Percentiles rank a stretch among this genome's conserved stretches.
Conservation (phyloP, 106 monocot genomes). For the Allium sativum region DNA sequence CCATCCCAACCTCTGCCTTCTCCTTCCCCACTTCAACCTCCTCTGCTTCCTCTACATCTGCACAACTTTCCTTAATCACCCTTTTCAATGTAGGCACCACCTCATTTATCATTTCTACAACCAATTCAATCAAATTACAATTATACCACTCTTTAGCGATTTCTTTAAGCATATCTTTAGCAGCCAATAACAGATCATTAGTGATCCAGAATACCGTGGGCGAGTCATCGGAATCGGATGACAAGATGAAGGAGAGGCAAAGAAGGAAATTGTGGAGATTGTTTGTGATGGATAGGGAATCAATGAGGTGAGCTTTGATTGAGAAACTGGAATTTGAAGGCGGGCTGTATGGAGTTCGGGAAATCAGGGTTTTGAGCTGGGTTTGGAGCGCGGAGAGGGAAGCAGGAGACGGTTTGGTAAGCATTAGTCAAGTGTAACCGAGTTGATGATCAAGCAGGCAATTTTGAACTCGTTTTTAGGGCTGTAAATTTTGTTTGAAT, state of each 20-base stretch:
- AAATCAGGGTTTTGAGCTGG: background rate
- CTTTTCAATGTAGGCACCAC: slow-evolving; percentile 36
- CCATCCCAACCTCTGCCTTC: slow-evolving; percentile 35
- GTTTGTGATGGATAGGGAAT: slow-evolving; percentile 30
- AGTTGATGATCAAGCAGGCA: too few species aligned
- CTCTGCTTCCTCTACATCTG: slow-evolving; percentile 32
- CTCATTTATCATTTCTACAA: slow-evolving; percentile 33
- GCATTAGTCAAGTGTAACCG: background rate
- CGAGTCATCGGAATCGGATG: slow-evolving; percentile 42
- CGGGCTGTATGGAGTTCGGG: slow-evolving; percentile 36
- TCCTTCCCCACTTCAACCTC: slow-evolving; percentile 17
- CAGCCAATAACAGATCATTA: slow-evolving; percentile 15
- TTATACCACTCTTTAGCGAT: slow-evolving; percentile 4
- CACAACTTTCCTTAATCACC: slow-evolving; percentile 42
- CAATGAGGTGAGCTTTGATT: slow-evolving; percentile 45
- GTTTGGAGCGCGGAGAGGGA: slow-evolving; percentile 1
- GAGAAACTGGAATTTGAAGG: slow-evolving; percentile 40
- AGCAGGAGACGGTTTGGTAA: background rate
- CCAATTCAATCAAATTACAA: background rate
- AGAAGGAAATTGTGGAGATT: slow-evolving; percentile 39
- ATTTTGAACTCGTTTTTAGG: too few species aligned
- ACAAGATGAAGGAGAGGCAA: slow-evolving; percentile 44
- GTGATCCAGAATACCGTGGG: slow-evolving; percentile 73
- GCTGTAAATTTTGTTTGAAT: too few species aligned
- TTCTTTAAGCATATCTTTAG: slow-evolving; percentile 26